Percentiles rank a stretch among this genome's conserved stretches.
These are phyloP conservation scores for Metschnikowia koreensis DNA, from an alignment of 805 yeast genomes.

Conservation along the genomic window DNA sequence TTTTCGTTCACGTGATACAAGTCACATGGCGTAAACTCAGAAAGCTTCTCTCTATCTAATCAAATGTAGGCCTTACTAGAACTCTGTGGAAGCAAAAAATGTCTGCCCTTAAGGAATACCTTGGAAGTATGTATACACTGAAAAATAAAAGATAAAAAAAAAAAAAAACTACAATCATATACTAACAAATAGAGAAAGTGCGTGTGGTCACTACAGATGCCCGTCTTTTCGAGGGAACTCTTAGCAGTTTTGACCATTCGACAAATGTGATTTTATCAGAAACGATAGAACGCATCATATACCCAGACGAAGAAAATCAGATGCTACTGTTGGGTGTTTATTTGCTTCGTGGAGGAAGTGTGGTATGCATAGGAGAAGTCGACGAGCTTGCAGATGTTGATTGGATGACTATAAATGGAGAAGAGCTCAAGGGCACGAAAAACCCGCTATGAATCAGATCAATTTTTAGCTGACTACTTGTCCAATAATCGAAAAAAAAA, in stretches of 20 bases:
- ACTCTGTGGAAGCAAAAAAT: slow-evolving; percentile 5
- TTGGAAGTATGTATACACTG: slow-evolving; percentile 30
- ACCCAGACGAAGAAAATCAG: slow-evolving; percentile 38
- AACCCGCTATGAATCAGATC: slow-evolving; percentile 29
- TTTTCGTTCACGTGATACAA: background rate
- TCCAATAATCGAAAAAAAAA: background rate
- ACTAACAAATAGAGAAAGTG: slow-evolving; percentile 41
- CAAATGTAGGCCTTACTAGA: slow-evolving; percentile 2
- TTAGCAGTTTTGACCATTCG: slow-evolving; percentile 61
- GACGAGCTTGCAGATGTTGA: slow-evolving; percentile 47
- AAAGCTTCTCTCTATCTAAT: background rate
- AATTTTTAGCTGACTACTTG: background rate
- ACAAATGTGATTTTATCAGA: slow-evolving; percentile 57
- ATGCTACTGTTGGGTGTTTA: slow-evolving; percentile 47
- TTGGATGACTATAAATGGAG: slow-evolving; percentile 37
- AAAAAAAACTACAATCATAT: background rate
- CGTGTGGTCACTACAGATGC: slow-evolving; percentile 60
- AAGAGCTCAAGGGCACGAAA: slow-evolving; percentile 36
- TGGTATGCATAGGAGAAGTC: slow-evolving; percentile 55
- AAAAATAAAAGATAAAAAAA: background rate
- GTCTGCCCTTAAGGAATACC: slow-evolving; percentile 33
- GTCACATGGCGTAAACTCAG: background rate
- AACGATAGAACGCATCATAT: slow-evolving; percentile 51
- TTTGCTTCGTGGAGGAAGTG: slow-evolving; percentile 57
- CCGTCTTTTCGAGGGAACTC: slow-evolving; percentile 44